Conservation (phyloP, 305 asterid species). For the Fraxinus floribunda region DNA sequence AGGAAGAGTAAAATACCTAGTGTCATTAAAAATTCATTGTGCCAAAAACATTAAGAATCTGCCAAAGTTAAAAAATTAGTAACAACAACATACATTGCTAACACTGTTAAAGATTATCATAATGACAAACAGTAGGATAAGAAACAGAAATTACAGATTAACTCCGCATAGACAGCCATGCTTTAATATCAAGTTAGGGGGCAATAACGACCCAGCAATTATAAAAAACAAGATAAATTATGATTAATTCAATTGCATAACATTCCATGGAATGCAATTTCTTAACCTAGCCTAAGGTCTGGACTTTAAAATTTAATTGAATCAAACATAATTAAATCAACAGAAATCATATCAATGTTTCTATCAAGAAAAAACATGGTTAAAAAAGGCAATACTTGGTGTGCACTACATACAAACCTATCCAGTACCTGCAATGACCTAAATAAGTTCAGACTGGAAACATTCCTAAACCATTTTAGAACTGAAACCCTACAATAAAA, state of each 20-base stretch:
- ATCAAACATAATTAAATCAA: neutral
- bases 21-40: neutral
- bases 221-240: neutral
- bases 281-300: neutral
- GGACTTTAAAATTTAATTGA: neutral
- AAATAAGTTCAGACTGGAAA: neutral
- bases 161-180: neutral
- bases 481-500: too few relatives aligned
- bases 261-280: neutral
- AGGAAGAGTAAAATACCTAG: neutral
- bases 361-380: neutral
- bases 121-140: neutral
- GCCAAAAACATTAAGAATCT: neutral
- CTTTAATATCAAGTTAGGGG: neutral
- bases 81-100: neutral
- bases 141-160: neutral
- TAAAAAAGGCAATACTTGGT: neutral
- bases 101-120: neutral
- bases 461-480: neutral
- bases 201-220: neutral
- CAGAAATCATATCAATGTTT: neutral
- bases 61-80: neutral
- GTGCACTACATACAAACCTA: neutral
- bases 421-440: neutral
- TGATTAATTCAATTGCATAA: neutral